Percentiles rank a stretch among this genome's conserved stretches.
phyloP scores from a whole-genome alignment of 257 asterid species.

The Nicotiana obtusifolia region DNA sequence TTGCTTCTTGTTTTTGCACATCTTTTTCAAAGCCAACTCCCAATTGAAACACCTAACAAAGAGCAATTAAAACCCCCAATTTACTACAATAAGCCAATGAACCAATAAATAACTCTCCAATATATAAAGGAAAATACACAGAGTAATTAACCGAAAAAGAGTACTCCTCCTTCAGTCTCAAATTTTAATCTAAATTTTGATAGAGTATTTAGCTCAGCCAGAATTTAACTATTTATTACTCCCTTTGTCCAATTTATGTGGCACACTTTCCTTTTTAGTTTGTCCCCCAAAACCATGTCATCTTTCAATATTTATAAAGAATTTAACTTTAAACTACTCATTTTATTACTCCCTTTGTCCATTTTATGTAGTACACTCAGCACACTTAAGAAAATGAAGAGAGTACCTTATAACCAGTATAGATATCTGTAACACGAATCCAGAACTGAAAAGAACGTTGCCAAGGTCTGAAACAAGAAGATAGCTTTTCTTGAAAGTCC shows the following conservation, averaged over 20 bases:
- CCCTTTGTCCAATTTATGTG: no score
- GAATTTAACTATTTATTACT: no score
- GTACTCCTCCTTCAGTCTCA: not conserved
- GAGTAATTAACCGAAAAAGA: not conserved
- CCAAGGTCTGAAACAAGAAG: conserved; percentile 59
- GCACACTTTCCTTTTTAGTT: no score
- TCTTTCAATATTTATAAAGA: no score
- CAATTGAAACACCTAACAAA: conserved; percentile 69
- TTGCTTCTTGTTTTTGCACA: conserved; percentile 66
- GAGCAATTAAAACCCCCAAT: not conserved
- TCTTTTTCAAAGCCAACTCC: conserved; percentile 69
- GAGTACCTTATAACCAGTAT: conserved; percentile 82
- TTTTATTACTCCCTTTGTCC: no score
- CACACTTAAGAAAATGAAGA: not conserved
- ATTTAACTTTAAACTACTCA: no score
- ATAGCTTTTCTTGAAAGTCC: conserved; percentile 59
- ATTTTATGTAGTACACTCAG: no score
- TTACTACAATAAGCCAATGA: not conserved
- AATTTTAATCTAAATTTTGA: not conserved
- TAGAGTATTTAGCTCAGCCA: no score
- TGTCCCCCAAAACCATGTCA: no score
- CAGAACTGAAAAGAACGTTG: conserved; percentile 96
- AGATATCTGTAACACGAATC: conserved; percentile 82
- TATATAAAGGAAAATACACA: not conserved
- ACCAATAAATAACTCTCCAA: not conserved